Evolutionary conservation across 108 stramenopile genomes (phyloP), one percentile per base, ranked within the genome.

Genomic region (Cyclostephanos invisitatus): DNA sequence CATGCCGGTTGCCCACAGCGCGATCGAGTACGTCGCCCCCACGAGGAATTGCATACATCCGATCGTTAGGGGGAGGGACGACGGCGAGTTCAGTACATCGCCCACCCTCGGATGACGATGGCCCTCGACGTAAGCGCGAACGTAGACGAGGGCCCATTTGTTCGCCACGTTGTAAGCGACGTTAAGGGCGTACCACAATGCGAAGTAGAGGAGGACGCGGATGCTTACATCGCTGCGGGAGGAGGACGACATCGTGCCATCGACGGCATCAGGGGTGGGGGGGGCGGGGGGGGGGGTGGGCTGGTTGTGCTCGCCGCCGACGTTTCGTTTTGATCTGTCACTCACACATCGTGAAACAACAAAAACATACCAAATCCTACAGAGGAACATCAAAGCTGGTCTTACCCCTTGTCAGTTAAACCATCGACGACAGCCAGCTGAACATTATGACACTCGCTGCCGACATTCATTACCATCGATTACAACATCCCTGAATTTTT

Each of bases 151-250:
- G 12, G 75, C 80, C 75, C 63, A 72, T 62, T 82, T 82, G 47
- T 78, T 78, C 22, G 76, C 68, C 10, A 78, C 84, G 80, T 93
- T 93, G 89, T 93, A 93, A 22, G 69, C 48, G 28, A 93, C 67
- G 75, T 91, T 93, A 14, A 93, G 77, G 18, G 83, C 83, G 63
- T 90, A 93, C 92, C 92, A 93, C 42, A 91, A 37, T 18, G 50
- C 82, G 70, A 92, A 92, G 69, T 72, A 84, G 2, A 62, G 49
- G 29, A 65, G 73, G 35, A 89, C 84, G 51, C 83, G 54, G 67
- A 27, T 25, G 20, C 49, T 15, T 14, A 14, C 17, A 3, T 14
- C 14, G 11, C 9, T 40, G 8, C 40, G 44, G 44, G 44, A 46
- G 44, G 44, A 46, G 44, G 44, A 15, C 0, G 44, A 15, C 44